phyloP scores from a whole-genome alignment of 345 rosid genomes.

The Lagerstroemia speciosa region DNA sequence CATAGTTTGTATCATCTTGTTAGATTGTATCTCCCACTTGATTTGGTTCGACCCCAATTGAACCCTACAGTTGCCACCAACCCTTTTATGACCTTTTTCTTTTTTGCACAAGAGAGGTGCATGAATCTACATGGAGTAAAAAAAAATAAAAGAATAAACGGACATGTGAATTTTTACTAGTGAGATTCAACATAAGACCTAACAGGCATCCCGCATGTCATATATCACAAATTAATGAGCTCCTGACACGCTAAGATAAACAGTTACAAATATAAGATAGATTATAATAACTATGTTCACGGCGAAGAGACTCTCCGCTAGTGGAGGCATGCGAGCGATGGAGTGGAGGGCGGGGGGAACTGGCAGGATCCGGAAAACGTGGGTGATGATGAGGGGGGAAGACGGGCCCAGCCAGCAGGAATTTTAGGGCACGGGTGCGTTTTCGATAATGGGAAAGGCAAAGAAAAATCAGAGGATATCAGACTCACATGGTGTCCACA shows the following conservation, averaged over 20 bases:
- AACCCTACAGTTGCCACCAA: not conserved
- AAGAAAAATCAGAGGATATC: not conserved
- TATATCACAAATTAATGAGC: no score
- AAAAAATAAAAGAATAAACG: no score
- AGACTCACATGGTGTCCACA: slow-evolving; percentile 50
- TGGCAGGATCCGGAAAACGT: slow-evolving; percentile 68
- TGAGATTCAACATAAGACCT: no score
- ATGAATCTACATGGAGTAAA: no score
- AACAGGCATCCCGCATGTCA: no score
- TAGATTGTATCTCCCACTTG: not conserved
- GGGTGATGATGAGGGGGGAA: slow-evolving; percentile 26
- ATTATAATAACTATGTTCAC: no score
- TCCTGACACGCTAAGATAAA: no score
- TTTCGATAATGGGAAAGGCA: slow-evolving; percentile 8
- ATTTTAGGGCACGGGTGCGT: slow-evolving; percentile 20
- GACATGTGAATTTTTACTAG: no score
- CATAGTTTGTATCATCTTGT: not conserved
- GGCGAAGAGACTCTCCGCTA: no score
- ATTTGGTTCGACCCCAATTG: not conserved
- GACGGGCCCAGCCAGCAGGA: slow-evolving; percentile 23
- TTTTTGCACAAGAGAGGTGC: no score
- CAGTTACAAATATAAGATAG: no score
- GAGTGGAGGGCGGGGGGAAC: slow-evolving; percentile 1
- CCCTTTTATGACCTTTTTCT: not conserved
- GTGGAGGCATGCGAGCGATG: no score